Evolutionary conservation across 345 rosid species (phyloP), one percentile per base, ranked within the genome.

Genomic region (Toxicodendron radicans): DNA sequence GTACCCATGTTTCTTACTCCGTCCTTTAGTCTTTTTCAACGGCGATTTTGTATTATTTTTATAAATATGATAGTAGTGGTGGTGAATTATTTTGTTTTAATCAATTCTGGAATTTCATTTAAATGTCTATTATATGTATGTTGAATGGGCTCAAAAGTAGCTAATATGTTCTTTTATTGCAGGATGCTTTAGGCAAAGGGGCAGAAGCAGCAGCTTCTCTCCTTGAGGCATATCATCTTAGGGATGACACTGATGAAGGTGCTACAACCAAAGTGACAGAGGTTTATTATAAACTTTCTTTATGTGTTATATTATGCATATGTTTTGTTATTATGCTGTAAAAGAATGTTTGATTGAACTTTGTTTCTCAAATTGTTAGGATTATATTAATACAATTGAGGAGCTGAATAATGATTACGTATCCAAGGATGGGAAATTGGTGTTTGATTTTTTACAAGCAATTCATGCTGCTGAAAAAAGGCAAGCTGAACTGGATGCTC

Each of bases 401-500:
- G 95, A 90, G 73, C 56, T 80, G 78, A 82, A 79, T 82, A 90
- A 84, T 72, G 82, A 73, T 80, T 76, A 82, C 76, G 75, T 81
- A 70, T 85, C 85, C 20, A 81, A 85, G 71, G 95, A 90, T 81
- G 97, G 97, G 65, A 92, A 85, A 74, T 64, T 93, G 84, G 83
- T 96, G 75, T 72, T 96, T 66, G 88, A 87, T 76, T 93, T 96
- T 86, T 85, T 96, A 38, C 79, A 87, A 86, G 97, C 98, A 66
- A 92, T 96, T 73, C 98, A 93, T 76, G 86, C 83, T 61, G 98
- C 99, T 72, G 97, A 93, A 84, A 82, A 88, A 65, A 83, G 92
- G 82, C 99, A 93, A 83, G 93, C 97, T 62, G 94, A 92, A 74
- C 64, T 90, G 68, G 99, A 93, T 87, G 90, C 94, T 74, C 90